Evolutionary conservation across 1,139 yeast species (phyloP), one percentile per base, ranked within the genome.

Genomic region (Zygosaccharomyces pseudobailii): DNA sequence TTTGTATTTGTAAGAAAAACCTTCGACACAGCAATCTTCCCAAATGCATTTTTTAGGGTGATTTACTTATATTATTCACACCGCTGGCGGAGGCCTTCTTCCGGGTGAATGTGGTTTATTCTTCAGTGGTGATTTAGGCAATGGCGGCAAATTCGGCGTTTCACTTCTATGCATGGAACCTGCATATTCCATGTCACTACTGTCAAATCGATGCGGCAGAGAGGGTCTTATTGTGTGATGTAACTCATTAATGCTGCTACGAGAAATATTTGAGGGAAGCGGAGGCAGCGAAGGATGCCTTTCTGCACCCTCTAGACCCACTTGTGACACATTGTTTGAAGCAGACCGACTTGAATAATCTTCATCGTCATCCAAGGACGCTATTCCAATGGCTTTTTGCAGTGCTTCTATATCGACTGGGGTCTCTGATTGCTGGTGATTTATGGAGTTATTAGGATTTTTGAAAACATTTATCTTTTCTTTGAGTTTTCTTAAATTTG

Each of bases 321-420:
- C 23, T 37, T 13, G 40, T 35, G 34, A 17, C 23, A 28, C 21
- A 39, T 17, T 45, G 43, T 28, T 13, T 25, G 27, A 25, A 25
- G 24, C 34, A 9, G 40, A 13, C 10, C 45, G 46, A 27, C 52
- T 45, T 9, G 42, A 36, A 21, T 28, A 33, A n/a, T 32, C 25
- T 17, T 49, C 49, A 9, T 48, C 55, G 23, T 53, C 55, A 28
- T 46, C 42, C 20, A 46, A 21, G 2, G 57, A 49, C 0, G 55
- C 45, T n/a, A 62, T 67, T 25, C 69, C 70, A 32, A 66, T 65
- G 2, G 67, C 68, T 40, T 65, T 64, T 47, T 66, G 68, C 10
- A 66, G 47, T 3, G 66, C 69, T 41, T 59, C 62, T 19, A 66
- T 61, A 50, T 66, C 67, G 8, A 66, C 66, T 5, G 56, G 50